Conservation (phyloP, 495 filamentous ascomycete species). For the Penicillium turbatum region DNA sequence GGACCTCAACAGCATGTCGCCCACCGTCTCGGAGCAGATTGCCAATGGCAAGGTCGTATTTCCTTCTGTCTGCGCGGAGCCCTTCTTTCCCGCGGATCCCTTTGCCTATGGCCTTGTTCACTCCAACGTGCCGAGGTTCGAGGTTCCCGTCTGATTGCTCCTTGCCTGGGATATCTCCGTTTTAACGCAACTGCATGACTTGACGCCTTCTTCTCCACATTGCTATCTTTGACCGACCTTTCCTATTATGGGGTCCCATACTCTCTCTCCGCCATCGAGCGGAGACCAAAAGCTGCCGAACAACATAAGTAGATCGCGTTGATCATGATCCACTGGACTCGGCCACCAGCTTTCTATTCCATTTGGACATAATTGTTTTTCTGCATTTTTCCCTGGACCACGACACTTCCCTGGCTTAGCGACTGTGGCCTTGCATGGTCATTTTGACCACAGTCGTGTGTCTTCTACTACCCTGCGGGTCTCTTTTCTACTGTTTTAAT, state of each 20-base stretch:
- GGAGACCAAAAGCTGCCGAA: constrained; percentile 9
- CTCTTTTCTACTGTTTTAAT: constrained; percentile 26
- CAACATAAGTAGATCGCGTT: constrained; percentile 12
- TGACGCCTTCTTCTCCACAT: not conserved
- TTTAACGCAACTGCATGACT: constrained; percentile 24
- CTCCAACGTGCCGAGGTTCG: constrained; percentile 25
- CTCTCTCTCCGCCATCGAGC: not conserved
- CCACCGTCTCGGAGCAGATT: constrained; percentile 31
- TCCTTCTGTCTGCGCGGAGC: constrained; percentile 26
- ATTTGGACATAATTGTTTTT: constrained; percentile 18
- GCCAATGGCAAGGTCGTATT: constrained; percentile 34
- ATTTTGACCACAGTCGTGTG: constrained; percentile 8
- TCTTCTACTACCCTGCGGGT: not conserved
- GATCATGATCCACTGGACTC: constrained; percentile 8
- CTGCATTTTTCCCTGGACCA: constrained; percentile 1
- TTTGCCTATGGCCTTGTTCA: constrained; percentile 20
- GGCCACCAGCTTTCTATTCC: constrained; percentile 14
- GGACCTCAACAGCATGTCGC: constrained; percentile 41
- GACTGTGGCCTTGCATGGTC: constrained; percentile 12
- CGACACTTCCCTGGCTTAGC: not conserved
- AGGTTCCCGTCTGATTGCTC: constrained; percentile 1
- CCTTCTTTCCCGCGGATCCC: constrained; percentile 24
- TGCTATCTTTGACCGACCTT: not conserved
- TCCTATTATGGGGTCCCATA: not conserved
- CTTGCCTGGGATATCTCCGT: not conserved